Evolutionary conservation across 495 filamentous ascomycete species (phyloP).

Genomic region (Penicillium pulvis): DNA sequence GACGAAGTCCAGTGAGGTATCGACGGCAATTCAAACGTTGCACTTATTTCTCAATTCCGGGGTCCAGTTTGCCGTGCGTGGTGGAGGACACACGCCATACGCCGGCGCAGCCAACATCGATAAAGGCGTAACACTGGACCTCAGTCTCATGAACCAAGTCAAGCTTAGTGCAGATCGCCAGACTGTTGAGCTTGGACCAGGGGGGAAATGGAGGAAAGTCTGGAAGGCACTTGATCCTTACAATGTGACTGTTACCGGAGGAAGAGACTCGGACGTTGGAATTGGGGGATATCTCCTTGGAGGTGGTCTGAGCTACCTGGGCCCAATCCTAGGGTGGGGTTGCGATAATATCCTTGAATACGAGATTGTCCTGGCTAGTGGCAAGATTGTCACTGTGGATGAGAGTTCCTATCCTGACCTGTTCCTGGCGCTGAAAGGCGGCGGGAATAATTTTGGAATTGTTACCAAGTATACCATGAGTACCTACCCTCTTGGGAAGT

Average conservation of each 20-base stretch:
- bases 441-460: slow-evolving; percentile 53
- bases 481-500: background rate
- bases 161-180: background rate
- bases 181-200: background rate
- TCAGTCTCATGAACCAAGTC: background rate
- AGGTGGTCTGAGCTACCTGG: background rate
- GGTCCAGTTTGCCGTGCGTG: background rate
- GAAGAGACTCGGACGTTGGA: background rate
- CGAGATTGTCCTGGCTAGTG: slow-evolving; percentile 48
- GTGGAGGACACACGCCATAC: background rate
- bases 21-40: background rate
- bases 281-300: background rate
- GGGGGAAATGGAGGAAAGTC: background rate
- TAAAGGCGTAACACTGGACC: background rate
- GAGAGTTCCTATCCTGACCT: slow-evolving; percentile 43
- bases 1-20: background rate
- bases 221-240: background rate
- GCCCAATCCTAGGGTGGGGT: background rate
- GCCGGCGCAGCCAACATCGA: background rate
- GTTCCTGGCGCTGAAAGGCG: slow-evolving; percentile 55
- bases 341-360: background rate
- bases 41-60: background rate
- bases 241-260: background rate
- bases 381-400: slow-evolving; percentile 43
- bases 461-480: slow-evolving; percentile 42